A percentile compares a stretch with the other conserved stretches of the same genome.
Evolutionary conservation across 1,139 yeast genomes (phyloP).

Genomic region (Blastobotrys ciferrii): DNA sequence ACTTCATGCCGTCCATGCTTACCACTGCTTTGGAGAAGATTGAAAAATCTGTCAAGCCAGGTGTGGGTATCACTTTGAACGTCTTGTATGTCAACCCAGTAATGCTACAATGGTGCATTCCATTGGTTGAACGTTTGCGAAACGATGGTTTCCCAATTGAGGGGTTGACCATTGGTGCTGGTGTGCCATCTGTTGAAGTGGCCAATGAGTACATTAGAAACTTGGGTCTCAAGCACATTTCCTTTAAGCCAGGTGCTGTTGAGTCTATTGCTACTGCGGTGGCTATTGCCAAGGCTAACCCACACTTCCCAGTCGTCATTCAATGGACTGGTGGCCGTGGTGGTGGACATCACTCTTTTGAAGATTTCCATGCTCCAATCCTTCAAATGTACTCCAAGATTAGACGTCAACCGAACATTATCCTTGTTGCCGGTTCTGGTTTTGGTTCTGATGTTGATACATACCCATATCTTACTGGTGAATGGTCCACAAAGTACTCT

Average conservation of each 20-base stretch:
- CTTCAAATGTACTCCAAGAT: conserved; percentile 93
- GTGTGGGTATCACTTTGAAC: conserved; percentile 87
- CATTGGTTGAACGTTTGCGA: conserved; percentile 84
- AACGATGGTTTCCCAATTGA: conserved; percentile 93
- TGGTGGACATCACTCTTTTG: conserved; percentile 99
- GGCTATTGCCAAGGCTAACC: conserved; percentile 92
- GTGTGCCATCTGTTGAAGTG: conserved; percentile 97
- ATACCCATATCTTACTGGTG: conserved; percentile 95
- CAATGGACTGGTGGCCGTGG: conserved; percentile 99
- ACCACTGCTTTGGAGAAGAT: conserved; percentile 73
- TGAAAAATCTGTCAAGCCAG: conserved; percentile 57
- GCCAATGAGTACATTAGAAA: conserved; percentile 94
- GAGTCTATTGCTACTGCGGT: conserved; percentile 88
- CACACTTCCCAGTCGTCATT: conserved; percentile 89
- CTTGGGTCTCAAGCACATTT: conserved; percentile 88
- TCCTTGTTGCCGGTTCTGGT: conserved; percentile 96
- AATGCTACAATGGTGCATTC: conserved; percentile 98
- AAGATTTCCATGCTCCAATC: conserved; percentile 97
- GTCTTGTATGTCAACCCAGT: conserved; percentile 94
- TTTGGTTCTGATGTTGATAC: conserved; percentile 97
- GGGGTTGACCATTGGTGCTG: conserved; percentile 97
- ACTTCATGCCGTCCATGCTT: conserved; percentile 71
- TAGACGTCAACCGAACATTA: conserved; percentile 85
- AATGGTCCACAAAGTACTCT: conserved; percentile 81
- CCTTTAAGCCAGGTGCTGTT: conserved; percentile 96